These are phyloP conservation scores for Mikania micrantha DNA, from an alignment of 129 eudicot genomes.

Conservation along the genomic window DNA sequence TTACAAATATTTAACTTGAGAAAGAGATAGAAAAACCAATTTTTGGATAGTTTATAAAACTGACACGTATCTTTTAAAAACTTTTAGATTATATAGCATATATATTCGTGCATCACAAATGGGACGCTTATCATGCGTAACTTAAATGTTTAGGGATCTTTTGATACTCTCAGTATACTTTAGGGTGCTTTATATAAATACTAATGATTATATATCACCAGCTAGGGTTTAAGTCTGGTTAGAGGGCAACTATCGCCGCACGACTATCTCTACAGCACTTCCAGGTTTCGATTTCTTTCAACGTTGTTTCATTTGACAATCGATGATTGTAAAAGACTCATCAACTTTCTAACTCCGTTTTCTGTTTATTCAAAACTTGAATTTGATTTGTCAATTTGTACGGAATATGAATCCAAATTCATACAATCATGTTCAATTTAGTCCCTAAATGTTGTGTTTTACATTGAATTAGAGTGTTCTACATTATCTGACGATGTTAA, in stretches of 20 bases:
- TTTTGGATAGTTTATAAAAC: too few relatives aligned
- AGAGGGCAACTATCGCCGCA: constrained; percentile 23
- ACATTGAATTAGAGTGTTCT: neutral
- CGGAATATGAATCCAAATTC: too few relatives aligned
- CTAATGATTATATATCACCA: neutral
- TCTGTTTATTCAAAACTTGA: too few relatives aligned
- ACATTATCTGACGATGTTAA: neutral
- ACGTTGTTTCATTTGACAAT: neutral
- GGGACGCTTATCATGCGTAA: too few relatives aligned
- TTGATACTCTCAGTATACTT: neutral
- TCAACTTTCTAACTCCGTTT: neutral
- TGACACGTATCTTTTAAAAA: too few relatives aligned
- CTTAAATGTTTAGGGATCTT: neutral
- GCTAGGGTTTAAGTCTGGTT: constrained; percentile 27
- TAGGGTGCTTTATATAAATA: neutral
- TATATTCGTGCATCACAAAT: too few relatives aligned
- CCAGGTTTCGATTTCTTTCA: constrained; percentile 17
- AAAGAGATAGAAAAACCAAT: too few relatives aligned
- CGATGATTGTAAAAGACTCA: neutral
- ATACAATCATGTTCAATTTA: too few relatives aligned
- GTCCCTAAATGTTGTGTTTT: too few relatives aligned
- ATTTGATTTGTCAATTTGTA: too few relatives aligned
- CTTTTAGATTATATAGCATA: too few relatives aligned
- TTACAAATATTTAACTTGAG: too few relatives aligned
- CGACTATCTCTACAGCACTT: neutral